phyloP scores from a whole-genome alignment of 163 green algal species.

The Smithsoniella earleae region DNA sequence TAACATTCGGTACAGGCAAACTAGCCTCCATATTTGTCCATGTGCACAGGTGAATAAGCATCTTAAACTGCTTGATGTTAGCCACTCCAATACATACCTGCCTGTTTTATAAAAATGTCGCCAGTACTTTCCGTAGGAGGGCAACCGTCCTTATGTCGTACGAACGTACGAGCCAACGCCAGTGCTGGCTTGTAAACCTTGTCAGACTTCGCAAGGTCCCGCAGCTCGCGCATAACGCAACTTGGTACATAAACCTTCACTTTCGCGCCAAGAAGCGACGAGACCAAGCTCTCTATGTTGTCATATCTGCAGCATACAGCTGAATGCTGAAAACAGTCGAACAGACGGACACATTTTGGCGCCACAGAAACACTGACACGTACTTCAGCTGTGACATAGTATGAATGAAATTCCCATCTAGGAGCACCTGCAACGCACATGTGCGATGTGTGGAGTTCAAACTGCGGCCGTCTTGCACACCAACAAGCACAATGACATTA shows the following conservation, averaged over 20 bases:
- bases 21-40: no score
- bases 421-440: neutral
- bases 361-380: neutral
- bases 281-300: constrained; percentile 2
- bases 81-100: neutral
- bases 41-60: no score
- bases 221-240: constrained; percentile 21
- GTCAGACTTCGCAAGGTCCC: constrained; percentile 1
- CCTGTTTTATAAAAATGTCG: constrained; percentile 15
- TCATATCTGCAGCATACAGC: neutral
- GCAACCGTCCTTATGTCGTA: constrained; percentile 26
- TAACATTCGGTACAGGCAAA: neutral
- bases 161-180: neutral
- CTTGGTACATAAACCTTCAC: constrained; percentile 11
- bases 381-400: constrained; percentile 21
- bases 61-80: neutral
- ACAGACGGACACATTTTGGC: no score
- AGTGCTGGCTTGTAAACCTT: constrained; percentile 7
- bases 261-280: neutral
- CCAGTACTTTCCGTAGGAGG: constrained; percentile 5
- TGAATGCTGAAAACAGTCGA: no score
- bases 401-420: constrained; percentile 28
- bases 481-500: no score
- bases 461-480: neutral
- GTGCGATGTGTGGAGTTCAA: neutral